Conservation (phyloP, 2,329 filamentous ascomycete genomes). For the Aspergillus aculeatus region DNA sequence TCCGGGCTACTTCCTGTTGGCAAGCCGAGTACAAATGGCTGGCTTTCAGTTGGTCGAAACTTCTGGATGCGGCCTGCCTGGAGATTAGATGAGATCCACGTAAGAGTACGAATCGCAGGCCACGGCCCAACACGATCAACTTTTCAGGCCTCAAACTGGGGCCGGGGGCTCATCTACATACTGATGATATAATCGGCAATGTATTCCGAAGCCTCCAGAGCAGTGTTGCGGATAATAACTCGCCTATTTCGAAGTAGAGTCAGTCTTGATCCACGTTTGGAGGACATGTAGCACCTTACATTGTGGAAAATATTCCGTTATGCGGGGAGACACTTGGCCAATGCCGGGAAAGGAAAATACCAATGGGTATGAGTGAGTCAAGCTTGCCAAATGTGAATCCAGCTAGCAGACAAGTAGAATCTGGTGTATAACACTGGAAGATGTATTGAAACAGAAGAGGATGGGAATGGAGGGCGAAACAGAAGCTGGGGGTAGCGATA, state of each 20-base stretch:
- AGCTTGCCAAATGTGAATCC: neutral
- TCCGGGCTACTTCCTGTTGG: constrained; percentile 81
- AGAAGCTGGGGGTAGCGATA: neutral
- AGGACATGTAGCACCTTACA: constrained; percentile 20
- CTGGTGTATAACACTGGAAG: neutral
- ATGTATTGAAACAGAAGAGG: neutral
- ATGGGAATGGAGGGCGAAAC: neutral
- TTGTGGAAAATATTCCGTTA: constrained; percentile 14
- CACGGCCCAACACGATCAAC: neutral
- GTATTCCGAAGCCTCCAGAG: constrained; percentile 67
- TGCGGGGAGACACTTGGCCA: constrained; percentile 27
- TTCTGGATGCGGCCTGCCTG: constrained; percentile 68
- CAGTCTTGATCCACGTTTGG: constrained; percentile 10
- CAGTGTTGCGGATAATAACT: constrained; percentile 77
- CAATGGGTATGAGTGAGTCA: neutral
- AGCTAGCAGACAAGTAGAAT: neutral
- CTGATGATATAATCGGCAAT: constrained; percentile 79
- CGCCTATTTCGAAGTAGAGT: constrained; percentile 56
- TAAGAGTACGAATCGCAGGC: neutral
- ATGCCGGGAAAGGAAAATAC: constrained; percentile 8
- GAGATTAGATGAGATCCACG: neutral
- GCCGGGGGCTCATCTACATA: constrained; percentile 35
- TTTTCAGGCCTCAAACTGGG: neutral
- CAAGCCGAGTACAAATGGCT: constrained; percentile 78
- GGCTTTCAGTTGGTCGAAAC: constrained; percentile 68